These are phyloP conservation scores for Casuarina equisetifolia DNA, from an alignment of 306 rosid genomes.

Conservation along the genomic window DNA sequence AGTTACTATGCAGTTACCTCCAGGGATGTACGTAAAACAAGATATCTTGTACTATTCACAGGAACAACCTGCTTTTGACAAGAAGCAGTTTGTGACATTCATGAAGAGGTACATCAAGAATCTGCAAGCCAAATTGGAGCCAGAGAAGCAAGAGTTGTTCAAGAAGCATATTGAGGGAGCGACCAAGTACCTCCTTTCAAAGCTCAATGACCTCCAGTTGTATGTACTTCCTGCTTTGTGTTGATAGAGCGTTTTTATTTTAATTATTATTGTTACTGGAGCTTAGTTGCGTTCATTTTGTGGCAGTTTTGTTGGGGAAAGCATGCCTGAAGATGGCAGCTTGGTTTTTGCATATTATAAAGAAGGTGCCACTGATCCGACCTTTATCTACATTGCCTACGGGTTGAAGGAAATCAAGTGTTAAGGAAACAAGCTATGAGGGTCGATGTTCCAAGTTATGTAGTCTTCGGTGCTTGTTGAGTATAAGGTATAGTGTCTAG, in stretches of 20 bases:
- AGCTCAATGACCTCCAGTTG: constrained; percentile 77
- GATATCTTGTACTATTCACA: constrained; percentile 19
- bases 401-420: constrained; percentile 98
- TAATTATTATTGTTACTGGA: no score
- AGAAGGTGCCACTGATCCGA: constrained; percentile 95
- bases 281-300: not conserved
- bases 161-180: constrained; percentile 79
- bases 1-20: not conserved
- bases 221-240: constrained; percentile 31
- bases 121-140: constrained; percentile 55
- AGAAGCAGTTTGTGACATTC: constrained; percentile 65
- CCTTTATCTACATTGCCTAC: constrained; percentile 67
- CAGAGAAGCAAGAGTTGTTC: constrained; percentile 50
- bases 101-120: constrained; percentile 68
- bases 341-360: constrained; percentile 88
- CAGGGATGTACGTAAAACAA: not conserved
- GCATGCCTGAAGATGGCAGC: constrained; percentile 74
- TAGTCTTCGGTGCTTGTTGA: not conserved
- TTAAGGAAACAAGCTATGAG: constrained; percentile 21
- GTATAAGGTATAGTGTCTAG: not conserved
- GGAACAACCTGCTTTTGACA: constrained; percentile 87
- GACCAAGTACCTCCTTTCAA: constrained; percentile 59
- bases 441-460: not conserved
- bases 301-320: constrained; percentile 91
- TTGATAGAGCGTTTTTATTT: no score